phyloP scores from a whole-genome alignment of 2,329 filamentous ascomycete species.

The Phaeosphaeria sp. region DNA sequence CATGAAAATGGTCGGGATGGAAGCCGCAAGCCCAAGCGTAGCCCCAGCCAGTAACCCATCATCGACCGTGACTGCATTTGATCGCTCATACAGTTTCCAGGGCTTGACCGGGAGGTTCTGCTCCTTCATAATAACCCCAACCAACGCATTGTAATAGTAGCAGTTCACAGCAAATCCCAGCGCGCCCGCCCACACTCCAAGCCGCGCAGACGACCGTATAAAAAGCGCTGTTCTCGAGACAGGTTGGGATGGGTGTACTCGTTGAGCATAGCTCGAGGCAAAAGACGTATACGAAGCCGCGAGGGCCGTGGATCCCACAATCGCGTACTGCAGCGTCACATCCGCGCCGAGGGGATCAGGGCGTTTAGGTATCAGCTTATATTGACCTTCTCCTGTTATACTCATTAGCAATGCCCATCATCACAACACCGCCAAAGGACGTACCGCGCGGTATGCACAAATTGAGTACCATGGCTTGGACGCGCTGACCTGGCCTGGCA shows the following conservation, averaged over 20 bases:
- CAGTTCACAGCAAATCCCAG: slow-evolving; percentile 30
- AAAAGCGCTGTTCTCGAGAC: slow-evolving; percentile 26
- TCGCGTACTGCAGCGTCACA: slow-evolving; percentile 32
- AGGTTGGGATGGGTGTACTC: slow-evolving; percentile 12
- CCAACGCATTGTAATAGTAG: slow-evolving; percentile 33
- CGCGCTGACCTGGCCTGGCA: too few species aligned
- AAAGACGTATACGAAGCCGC: slow-evolving; percentile 35
- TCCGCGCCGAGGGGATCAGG: slow-evolving; percentile 38
- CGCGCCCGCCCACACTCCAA: slow-evolving; percentile 27
- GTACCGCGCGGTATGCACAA: slow-evolving; percentile 38
- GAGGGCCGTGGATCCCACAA: slow-evolving; percentile 32
- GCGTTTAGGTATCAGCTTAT: slow-evolving; percentile 28
- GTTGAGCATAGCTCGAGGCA: slow-evolving; percentile 21
- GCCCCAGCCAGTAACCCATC: slow-evolving; percentile 35
- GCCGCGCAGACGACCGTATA: slow-evolving; percentile 27
- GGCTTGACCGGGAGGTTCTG: slow-evolving; percentile 13
- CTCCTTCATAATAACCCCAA: slow-evolving; percentile 17
- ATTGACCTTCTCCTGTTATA: slow-evolving; percentile 33
- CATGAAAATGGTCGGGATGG: slow-evolving; percentile 28
- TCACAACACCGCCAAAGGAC: not conserved
- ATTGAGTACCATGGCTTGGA: slow-evolving; percentile 29
- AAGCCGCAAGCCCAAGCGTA: slow-evolving; percentile 27
- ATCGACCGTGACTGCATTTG: slow-evolving; percentile 31
- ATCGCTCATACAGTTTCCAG: slow-evolving; percentile 33
- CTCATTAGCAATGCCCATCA: slow-evolving; percentile 6